Evolutionary conservation across 495 filamentous ascomycete species (phyloP), one percentile per base, ranked within the genome.

Genomic region (Platismatia glauca): DNA sequence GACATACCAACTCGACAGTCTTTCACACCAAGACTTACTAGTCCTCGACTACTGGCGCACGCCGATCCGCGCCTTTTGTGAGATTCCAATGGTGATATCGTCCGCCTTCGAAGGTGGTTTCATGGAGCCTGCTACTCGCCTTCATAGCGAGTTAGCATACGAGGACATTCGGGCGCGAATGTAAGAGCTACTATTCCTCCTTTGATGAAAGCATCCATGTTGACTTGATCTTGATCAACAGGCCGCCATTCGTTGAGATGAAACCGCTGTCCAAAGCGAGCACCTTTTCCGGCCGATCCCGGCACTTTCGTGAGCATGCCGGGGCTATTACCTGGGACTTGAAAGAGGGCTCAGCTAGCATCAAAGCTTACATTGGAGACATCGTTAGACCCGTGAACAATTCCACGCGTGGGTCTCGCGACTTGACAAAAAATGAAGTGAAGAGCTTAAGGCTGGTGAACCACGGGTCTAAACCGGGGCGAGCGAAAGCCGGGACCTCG

Each of bases 81-180:
- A 62, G 18, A 62, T 62, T 0, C 60, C 60, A 0, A 18, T 31
- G 0, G 60, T 55, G 7, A 22, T 62, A n/a, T 62, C 60, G 0
- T 62, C 60, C 11, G 50, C 31, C 16, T 62, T 55, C n/a, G 60
- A 62, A 16, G 60, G 60, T 16, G 48, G 41, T 20, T 62, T 12
- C 20, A 62, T 62, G 37, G 60, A 62, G 52, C 60, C 60, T 11
- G 37, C 48, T 4, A 31, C 35, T 22, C 60, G 60, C 1, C 15
- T 33, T 13, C 39, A 62, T n/a, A 33, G 34, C 18, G 34, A 41
- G 37, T 34, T 62, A 11, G 35, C 12, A 24, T 39, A 55, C 9
- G 27, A 31, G 2, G 60, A 62, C 24, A 43, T 62, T 5, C 27
- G 50, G 4, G 34, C 50, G 5, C 50, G 60, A 43, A 62, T 62